Evolutionary conservation across 2,329 filamentous ascomycete genomes (phyloP), one percentile per base, ranked within the genome.

Genomic region (Cytospora chrysosperma): DNA sequence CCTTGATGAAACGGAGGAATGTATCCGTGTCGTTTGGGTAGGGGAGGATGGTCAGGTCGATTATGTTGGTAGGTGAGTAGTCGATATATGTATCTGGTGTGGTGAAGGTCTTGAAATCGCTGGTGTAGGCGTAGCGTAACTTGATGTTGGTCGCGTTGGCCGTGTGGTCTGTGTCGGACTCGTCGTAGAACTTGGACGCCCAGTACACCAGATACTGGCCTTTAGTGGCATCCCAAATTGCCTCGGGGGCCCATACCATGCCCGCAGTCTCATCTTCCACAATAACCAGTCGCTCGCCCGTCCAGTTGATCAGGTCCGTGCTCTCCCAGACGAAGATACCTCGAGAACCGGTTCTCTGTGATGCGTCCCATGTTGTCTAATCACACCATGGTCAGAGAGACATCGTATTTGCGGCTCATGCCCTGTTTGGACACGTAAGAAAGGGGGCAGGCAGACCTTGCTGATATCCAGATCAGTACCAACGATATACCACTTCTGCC

Each of bases 221-320:
- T 68, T 79, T 78, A 1, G 73, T 71, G 0, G 75, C 72, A 66
- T 85, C 82, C 78, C 79, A 85, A 58, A 85, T 79, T 0, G 82
- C 82, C 57, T 82, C 80, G 0, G 83, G 84, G 0, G 83, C 83
- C 83, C 83, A 86, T 0, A 84, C 81, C 83, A 85, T 85, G 4
- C 83, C 83, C 0, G 82, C 83, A 4, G 76, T 80, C n/a, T 71
- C 71, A 62, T 83, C 78, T 67, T 85, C 82, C 13, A 85, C 82
- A 0, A 70, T 72, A 0, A 82, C 77, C 2, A 85, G 73, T 7
- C 81, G 73, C 69, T 84, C 81, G 15, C 73, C 72, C 13, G 68
- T 74, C 79, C 81, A 85, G 64, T 77, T 81, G 8, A 82, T 70
- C 4, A 85, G 71, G 59, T 85, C 80, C 0, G 76, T 80, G 66